These are phyloP conservation scores for Retiboletus fuscus DNA, from an alignment of 1,284 basidiomycete species.

Conservation along the genomic window DNA sequence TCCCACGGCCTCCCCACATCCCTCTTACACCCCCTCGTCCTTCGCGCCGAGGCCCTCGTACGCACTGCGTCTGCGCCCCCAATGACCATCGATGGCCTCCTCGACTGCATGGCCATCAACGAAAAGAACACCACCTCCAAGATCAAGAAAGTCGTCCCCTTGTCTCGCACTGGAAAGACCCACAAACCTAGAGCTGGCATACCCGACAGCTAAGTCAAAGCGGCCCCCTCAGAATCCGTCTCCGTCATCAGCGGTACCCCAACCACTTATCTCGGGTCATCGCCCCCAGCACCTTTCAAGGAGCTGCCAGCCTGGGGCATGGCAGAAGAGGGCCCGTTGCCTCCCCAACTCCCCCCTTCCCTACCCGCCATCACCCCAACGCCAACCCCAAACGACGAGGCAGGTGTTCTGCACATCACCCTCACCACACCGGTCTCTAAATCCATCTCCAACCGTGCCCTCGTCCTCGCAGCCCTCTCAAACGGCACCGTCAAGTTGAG, in stretches of 20 bases:
- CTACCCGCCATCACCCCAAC: slow-evolving; percentile 4
- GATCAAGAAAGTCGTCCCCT: slow-evolving; percentile 93
- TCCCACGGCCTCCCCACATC: slow-evolving; percentile 90
- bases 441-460: slow-evolving; percentile 95
- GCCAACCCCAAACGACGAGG: background rate
- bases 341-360: slow-evolving; percentile 37
- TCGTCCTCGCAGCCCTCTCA: slow-evolving; percentile 93
- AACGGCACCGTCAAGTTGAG: slow-evolving; percentile 89
- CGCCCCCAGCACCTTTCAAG: slow-evolving; percentile 47
- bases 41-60: slow-evolving; percentile 64
- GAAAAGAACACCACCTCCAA: slow-evolving; percentile 93
- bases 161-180: slow-evolving; percentile 91
- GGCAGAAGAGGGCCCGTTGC: slow-evolving; percentile 33
- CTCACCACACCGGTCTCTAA: slow-evolving; percentile 97
- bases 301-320: slow-evolving; percentile 41
- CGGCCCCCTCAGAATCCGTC: slow-evolving; percentile 83
- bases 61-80: slow-evolving; percentile 70
- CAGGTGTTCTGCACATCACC: slow-evolving; percentile 58
- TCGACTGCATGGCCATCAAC: slow-evolving; percentile 95
- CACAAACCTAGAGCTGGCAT: slow-evolving; percentile 93
- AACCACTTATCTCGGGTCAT: slow-evolving; percentile 58
- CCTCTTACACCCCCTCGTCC: slow-evolving; percentile 70
- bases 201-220: slow-evolving; percentile 81
- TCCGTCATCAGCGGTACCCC: slow-evolving; percentile 79
- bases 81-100: slow-evolving; percentile 84